Percentiles rank a stretch among this genome's conserved stretches.
phyloP scores from a whole-genome alignment of 805 yeast genomes.

The Phaffomyces opuntiae region DNA sequence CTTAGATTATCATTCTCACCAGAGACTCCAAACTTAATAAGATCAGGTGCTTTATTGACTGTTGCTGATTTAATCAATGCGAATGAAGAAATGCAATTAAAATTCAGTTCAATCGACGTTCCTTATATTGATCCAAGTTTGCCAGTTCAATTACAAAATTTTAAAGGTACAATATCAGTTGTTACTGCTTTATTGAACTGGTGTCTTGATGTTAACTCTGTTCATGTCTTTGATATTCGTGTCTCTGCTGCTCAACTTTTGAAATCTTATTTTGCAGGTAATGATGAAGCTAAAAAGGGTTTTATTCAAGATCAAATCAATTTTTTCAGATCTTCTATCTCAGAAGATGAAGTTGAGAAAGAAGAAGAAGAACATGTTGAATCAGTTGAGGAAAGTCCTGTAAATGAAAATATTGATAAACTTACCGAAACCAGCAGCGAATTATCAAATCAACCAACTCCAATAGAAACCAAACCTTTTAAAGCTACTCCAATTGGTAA shows the following conservation, averaged over 20 bases:
- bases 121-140: conserved; percentile 80
- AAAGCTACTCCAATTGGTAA: conserved; percentile 41
- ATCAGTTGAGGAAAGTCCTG: too few relatives aligned
- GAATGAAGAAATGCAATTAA: conserved; percentile 59
- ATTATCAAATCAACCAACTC: not conserved
- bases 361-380: conserved; percentile 15
- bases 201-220: conserved; percentile 73
- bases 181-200: conserved; percentile 72
- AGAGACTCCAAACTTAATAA: conserved; percentile 54
- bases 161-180: conserved; percentile 51
- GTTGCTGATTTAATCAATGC: conserved; percentile 70
- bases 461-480: not conserved
- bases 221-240: conserved; percentile 78
- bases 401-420: too few relatives aligned
- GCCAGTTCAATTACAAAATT: conserved; percentile 28
- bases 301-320: conserved; percentile 64
- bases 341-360: conserved; percentile 11
- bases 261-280: conserved; percentile 60
- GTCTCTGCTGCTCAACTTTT: conserved; percentile 63
- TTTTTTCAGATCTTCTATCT: conserved; percentile 27
- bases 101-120: conserved; percentile 78
- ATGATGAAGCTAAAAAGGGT: conserved; percentile 49
- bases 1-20: conserved; percentile 66
- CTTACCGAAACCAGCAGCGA: not conserved
- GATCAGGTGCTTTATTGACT: conserved; percentile 63